Percentiles rank a stretch among this genome's conserved stretches.
phyloP scores from a whole-genome alignment of 1,284 basidiomycete species.

The Malassezia globosa region DNA sequence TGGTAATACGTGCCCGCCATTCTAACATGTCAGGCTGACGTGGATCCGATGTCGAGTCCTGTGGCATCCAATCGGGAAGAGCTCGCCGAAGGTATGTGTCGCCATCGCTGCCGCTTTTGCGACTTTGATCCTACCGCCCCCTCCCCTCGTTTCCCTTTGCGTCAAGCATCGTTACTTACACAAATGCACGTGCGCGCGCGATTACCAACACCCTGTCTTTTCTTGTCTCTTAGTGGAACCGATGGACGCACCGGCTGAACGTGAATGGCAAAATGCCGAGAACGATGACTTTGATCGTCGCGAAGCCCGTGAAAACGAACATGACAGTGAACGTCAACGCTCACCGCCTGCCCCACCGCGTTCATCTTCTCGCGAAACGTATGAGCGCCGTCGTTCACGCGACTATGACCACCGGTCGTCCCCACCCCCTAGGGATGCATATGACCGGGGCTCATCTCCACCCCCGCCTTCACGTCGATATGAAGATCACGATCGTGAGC shows the following conservation, averaged over 20 bases:
- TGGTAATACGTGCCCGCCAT: no score
- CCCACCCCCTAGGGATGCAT: neutral
- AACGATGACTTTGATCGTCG: constrained; percentile 18
- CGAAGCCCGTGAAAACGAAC: constrained; percentile 16
- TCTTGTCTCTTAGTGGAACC: neutral
- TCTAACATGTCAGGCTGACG: constrained; percentile 9
- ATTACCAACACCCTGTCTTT: neutral
- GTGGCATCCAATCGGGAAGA: constrained; percentile 4
- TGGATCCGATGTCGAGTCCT: constrained; percentile 11
- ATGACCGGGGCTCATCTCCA: no score
- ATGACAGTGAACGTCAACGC: constrained; percentile 4
- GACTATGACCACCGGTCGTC: neutral
- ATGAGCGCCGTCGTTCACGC: neutral
- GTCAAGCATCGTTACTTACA: no score
- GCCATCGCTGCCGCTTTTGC: no score
- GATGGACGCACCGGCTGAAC: constrained; percentile 9
- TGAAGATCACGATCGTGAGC: neutral
- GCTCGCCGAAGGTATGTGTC: constrained; percentile 5
- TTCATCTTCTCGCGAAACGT: no score
- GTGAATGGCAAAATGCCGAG: constrained; percentile 12
- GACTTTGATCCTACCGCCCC: no score
- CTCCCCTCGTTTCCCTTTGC: no score
- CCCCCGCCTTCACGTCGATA: neutral
- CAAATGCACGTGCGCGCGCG: neutral
- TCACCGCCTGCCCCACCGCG: neutral